Percentiles rank a stretch among this genome's conserved stretches.
phyloP scores from a whole-genome alignment of 345 rosid genomes.

The Euclidium syriacum region DNA sequence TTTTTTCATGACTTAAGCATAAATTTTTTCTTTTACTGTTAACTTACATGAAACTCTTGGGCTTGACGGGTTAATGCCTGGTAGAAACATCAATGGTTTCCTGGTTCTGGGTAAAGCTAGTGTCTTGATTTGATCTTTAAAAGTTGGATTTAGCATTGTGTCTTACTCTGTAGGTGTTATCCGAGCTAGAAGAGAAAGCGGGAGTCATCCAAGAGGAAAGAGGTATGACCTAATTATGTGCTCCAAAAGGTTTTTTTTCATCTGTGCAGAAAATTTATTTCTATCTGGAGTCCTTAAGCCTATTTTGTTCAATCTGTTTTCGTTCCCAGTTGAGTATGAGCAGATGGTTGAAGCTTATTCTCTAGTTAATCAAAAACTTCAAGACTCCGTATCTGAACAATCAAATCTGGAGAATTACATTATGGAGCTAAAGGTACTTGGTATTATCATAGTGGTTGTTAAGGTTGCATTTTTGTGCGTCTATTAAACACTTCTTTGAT shows the following conservation, averaged over 20 bases:
- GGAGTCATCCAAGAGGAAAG: slow-evolving; percentile 87
- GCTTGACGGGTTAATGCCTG: background rate
- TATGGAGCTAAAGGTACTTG: slow-evolving; percentile 65
- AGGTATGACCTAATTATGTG: slow-evolving; percentile 36
- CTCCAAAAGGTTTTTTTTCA: background rate
- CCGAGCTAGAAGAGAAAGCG: slow-evolving; percentile 91
- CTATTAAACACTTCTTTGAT: slow-evolving; percentile 17
- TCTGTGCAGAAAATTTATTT: background rate
- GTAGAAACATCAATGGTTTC: background rate
- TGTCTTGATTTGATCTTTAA: background rate
- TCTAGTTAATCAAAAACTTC: slow-evolving; percentile 65
- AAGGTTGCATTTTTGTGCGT: slow-evolving; percentile 1
- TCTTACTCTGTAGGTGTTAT: slow-evolving; percentile 56
- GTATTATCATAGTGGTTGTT: background rate
- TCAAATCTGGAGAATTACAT: slow-evolving; percentile 65
- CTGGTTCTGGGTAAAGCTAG: background rate
- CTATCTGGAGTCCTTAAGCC: slow-evolving; percentile 13
- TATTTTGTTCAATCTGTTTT: slow-evolving; percentile 16
- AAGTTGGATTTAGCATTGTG: background rate
- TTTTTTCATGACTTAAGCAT: background rate
- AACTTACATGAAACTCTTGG: background rate
- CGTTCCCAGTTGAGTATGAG: slow-evolving; percentile 77
- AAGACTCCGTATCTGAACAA: slow-evolving; percentile 62
- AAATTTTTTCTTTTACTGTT: background rate
- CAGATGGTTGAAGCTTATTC: slow-evolving; percentile 80